A percentile compares a stretch with the other conserved stretches of the same genome.
These are phyloP conservation scores for Sporothrix euskadiensis DNA, from an alignment of 2,329 filamentous ascomycete species.

Conservation along the genomic window DNA sequence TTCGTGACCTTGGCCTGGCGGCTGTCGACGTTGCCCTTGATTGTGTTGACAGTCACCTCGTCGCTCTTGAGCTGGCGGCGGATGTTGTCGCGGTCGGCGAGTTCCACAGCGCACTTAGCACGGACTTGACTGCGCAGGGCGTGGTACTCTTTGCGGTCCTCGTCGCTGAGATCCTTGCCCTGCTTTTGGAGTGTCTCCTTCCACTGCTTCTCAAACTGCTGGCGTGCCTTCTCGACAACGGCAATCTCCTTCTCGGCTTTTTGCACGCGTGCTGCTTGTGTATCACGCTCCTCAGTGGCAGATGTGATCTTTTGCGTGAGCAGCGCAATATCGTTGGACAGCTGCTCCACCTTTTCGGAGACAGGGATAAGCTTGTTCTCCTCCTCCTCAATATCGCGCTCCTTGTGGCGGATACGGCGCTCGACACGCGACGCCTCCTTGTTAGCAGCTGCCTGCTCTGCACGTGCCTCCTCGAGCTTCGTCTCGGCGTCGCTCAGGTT, in stretches of 20 bases:
- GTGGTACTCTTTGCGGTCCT: constrained; percentile 88
- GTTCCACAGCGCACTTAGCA: constrained; percentile 76
- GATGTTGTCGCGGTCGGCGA: constrained; percentile 82
- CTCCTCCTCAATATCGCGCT: constrained; percentile 82
- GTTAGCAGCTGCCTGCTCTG: constrained; percentile 75
- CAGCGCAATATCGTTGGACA: constrained; percentile 67
- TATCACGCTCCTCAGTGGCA: constrained; percentile 73
- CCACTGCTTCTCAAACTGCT: constrained; percentile 86
- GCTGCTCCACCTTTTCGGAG: constrained; percentile 86
- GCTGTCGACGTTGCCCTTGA: constrained; percentile 84
- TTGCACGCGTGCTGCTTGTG: constrained; percentile 66
- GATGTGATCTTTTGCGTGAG: constrained; percentile 68
- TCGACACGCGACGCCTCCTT: constrained; percentile 79
- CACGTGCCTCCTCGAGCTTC: constrained; percentile 76
- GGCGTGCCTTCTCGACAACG: constrained; percentile 84
- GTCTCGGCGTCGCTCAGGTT: constrained; percentile 83
- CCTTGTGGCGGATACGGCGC: constrained; percentile 78
- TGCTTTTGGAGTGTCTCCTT: constrained; percentile 80
- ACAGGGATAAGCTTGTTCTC: constrained; percentile 84
- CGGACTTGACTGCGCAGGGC: constrained; percentile 80
- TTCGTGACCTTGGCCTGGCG: constrained; percentile 73
- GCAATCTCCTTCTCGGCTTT: constrained; percentile 78
- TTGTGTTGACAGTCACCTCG: constrained; percentile 82
- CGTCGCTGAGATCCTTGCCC: constrained; percentile 80
- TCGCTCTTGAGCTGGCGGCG: constrained; percentile 87